phyloP scores from a whole-genome alignment of 768 basidiomycete genomes.

The Panaeolus cyanescens region DNA sequence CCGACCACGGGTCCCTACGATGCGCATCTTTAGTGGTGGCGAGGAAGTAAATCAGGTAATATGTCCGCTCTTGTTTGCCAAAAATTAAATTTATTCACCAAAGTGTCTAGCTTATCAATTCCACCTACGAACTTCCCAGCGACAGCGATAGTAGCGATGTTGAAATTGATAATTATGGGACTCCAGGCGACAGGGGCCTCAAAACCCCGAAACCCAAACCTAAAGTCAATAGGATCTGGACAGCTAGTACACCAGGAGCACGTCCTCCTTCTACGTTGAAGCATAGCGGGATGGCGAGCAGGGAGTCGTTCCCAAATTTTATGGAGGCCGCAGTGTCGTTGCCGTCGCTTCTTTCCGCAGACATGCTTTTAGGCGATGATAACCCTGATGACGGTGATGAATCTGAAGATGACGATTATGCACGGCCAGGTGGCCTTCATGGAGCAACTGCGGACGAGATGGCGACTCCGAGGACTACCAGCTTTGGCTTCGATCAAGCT shows the following conservation, averaged over 20 bases:
- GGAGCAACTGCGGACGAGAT: background rate
- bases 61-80: background rate
- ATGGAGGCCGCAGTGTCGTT: background rate
- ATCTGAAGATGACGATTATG: background rate
- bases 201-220: slow-evolving; percentile 22
- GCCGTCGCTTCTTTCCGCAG: background rate
- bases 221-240: slow-evolving; percentile 30
- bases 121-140: slow-evolving; percentile 25
- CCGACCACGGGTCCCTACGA: slow-evolving; percentile 22
- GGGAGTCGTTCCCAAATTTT: background rate
- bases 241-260: slow-evolving; percentile 23
- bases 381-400: background rate
- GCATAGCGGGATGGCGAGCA: background rate
- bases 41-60: slow-evolving; percentile 25
- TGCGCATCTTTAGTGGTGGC: slow-evolving; percentile 19
- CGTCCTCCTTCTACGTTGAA: background rate
- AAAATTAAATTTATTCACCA: background rate
- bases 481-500: too few species aligned
- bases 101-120: slow-evolving; percentile 22
- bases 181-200: background rate
- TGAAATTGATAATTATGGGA: slow-evolving; percentile 4
- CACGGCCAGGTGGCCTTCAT: background rate
- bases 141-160: slow-evolving; percentile 17
- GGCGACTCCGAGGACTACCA: background rate
- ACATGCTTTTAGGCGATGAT: background rate